A percentile compares a stretch with the other conserved stretches of the same genome.
Conservation (phyloP, 78 protist species). For the Speleostelium caveatum region DNA sequence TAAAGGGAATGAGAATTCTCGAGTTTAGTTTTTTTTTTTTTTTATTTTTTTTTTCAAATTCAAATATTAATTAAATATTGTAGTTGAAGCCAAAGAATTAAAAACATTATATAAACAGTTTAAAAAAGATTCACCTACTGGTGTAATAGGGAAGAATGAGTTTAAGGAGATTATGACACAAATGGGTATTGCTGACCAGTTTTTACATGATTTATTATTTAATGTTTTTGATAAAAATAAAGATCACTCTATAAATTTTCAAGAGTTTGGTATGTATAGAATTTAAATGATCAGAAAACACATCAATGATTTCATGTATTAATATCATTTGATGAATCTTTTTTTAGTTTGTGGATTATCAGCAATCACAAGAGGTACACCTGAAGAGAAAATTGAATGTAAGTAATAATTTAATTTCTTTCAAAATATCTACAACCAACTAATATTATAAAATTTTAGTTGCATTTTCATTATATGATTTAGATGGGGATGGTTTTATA, state of each 20-base stretch:
- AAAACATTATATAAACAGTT: slow-evolving; percentile 76
- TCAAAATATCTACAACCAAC: background rate
- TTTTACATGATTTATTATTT: slow-evolving; percentile 78
- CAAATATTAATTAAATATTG: background rate
- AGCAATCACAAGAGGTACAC: slow-evolving; percentile 83
- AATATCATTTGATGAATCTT: background rate
- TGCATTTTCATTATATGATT: slow-evolving; percentile 83
- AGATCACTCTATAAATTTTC: slow-evolving; percentile 79
- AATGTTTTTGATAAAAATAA: slow-evolving; percentile 82
- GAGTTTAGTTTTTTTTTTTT: too few relatives aligned
- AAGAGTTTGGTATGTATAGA: slow-evolving; percentile 72
- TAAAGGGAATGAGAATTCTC: too few relatives aligned
- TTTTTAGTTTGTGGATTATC: slow-evolving; percentile 73
- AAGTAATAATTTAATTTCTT: background rate
- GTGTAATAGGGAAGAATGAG: slow-evolving; percentile 36
- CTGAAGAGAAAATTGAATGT: slow-evolving; percentile 87
- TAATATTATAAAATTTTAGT: slow-evolving; percentile 16
- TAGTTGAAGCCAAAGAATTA: slow-evolving; percentile 78
- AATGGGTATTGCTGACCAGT: slow-evolving; percentile 84
- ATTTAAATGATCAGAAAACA: background rate
- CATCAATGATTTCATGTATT: background rate
- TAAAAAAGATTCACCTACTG: slow-evolving; percentile 82
- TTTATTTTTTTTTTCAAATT: background rate
- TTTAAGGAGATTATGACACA: slow-evolving; percentile 81
- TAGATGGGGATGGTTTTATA: slow-evolving; percentile 84